Evolutionary conservation across 768 basidiomycete species (phyloP).

Genomic region (Lactarius quietus): DNA sequence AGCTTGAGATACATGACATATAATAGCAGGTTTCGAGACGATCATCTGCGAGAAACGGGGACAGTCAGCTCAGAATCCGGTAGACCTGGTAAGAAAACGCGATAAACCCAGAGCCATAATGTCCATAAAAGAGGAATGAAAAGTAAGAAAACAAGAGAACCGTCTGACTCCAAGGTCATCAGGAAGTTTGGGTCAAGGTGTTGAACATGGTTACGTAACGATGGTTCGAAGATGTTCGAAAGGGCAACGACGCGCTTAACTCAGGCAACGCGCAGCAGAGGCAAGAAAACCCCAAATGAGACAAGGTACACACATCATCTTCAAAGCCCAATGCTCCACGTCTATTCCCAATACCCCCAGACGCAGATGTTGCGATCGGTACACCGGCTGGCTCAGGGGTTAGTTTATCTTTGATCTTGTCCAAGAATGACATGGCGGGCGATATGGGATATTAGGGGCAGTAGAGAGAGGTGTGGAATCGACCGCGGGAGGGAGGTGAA

Average conservation of each 20-base stretch:
- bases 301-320: conserved; percentile 60
- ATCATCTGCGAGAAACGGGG: conserved; percentile 60
- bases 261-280: conserved; percentile 17
- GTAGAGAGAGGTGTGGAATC: background rate
- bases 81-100: conserved; percentile 19
- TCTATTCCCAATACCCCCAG: conserved; percentile 56
- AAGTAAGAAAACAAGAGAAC: conserved; percentile 56
- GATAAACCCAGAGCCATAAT: conserved; percentile 64
- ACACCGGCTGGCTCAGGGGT: conserved; percentile 41
- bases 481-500: background rate
- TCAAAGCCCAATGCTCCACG: conserved; percentile 57
- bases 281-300: conserved; percentile 35
- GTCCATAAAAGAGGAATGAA: conserved; percentile 62
- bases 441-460: background rate
- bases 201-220: conserved; percentile 26
- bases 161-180: conserved; percentile 36
- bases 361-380: conserved; percentile 38
- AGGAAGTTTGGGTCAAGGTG: conserved; percentile 14
- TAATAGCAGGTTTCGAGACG: conserved; percentile 76
- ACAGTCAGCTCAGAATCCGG: conserved; percentile 26
- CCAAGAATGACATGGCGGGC: conserved; percentile 49
- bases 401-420: conserved; percentile 53
- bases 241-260: background rate
- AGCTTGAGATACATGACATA: conserved; percentile 70
- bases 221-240: conserved; percentile 11